phyloP scores from a whole-genome alignment of 805 yeast species.

The Tanozyma kutaoensis region DNA sequence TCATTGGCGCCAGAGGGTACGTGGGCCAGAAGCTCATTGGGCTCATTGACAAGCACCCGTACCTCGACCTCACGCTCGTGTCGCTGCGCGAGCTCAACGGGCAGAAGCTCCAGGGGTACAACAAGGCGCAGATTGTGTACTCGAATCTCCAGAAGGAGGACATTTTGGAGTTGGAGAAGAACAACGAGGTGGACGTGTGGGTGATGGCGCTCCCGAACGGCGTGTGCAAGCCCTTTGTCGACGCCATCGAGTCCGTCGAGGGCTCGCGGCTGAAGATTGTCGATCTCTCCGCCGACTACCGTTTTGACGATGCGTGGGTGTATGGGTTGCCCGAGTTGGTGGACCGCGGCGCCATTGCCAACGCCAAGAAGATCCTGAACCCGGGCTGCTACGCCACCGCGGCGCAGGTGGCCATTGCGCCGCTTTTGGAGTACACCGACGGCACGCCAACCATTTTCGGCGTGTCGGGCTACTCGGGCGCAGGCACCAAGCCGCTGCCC shows the following conservation, averaged over 20 bases:
- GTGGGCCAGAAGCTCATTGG: conserved; percentile 90
- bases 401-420: conserved; percentile 86
- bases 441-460: conserved; percentile 86
- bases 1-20: conserved; percentile 97
- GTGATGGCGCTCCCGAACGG: conserved; percentile 99
- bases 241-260: conserved; percentile 59
- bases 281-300: conserved; percentile 90
- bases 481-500: conserved; percentile 97
- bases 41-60: conserved; percentile 78
- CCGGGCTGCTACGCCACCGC: conserved; percentile 99
- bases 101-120: conserved; percentile 75
- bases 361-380: conserved; percentile 75
- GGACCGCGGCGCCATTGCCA: conserved; percentile 49
- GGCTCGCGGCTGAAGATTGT: conserved; percentile 65
- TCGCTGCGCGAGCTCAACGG: conserved; percentile 94
- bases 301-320: conserved; percentile 89
- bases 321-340: conserved; percentile 93
- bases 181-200: conserved; percentile 85
- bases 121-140: conserved; percentile 66
- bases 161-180: conserved; percentile 61
- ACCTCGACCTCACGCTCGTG: conserved; percentile 79
- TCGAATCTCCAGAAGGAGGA: conserved; percentile 84
- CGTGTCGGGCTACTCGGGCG: conserved; percentile 97
- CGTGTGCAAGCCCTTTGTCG: conserved; percentile 81
- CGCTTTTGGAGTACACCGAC: conserved; percentile 45